Conservation (phyloP, 495 filamentous ascomycete species). For the Penicillium macrosclerotiorum region DNA sequence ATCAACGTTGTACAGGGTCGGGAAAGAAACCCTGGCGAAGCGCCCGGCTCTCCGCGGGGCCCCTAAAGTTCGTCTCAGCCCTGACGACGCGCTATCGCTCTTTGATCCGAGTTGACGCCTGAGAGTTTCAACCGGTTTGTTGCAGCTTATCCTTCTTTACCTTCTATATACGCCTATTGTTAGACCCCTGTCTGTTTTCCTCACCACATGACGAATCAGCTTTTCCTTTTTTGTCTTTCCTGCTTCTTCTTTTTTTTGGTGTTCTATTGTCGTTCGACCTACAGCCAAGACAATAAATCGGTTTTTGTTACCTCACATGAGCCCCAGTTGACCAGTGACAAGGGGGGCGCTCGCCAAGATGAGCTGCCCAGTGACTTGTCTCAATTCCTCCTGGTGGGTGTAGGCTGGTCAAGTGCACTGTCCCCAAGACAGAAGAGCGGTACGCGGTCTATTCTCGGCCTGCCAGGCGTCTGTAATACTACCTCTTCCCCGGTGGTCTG, state of each 20-base stretch:
- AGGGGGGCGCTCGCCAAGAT: slow-evolving; percentile 9
- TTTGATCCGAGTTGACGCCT: background rate
- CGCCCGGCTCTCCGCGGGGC: slow-evolving; percentile 21
- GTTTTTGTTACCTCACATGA: slow-evolving; percentile 7
- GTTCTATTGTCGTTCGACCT: background rate
- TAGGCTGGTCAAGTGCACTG: background rate
- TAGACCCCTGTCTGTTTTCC: too few relatives aligned
- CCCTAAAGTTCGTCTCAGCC: slow-evolving; percentile 10
- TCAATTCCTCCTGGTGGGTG: background rate
- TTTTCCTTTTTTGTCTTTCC: background rate
- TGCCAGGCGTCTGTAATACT: slow-evolving; percentile 10
- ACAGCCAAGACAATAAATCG: slow-evolving; percentile 9
- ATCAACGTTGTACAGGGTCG: slow-evolving; percentile 5
- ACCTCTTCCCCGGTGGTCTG: background rate
- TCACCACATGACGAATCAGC: background rate
- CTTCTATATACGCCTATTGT: background rate
- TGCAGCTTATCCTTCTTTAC: background rate
- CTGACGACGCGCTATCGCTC: slow-evolving; percentile 1
- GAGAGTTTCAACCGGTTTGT: background rate
- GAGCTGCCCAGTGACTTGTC: background rate
- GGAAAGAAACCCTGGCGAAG: slow-evolving; percentile 6
- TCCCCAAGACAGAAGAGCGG: background rate
- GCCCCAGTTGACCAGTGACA: background rate
- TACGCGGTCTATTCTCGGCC: background rate
- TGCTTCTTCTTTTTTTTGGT: slow-evolving; percentile 1